A percentile compares a stretch with the other conserved stretches of the same genome.
Evolutionary conservation across 2,329 filamentous ascomycete genomes (phyloP).

Genomic region (Diaporthe vexans): DNA sequence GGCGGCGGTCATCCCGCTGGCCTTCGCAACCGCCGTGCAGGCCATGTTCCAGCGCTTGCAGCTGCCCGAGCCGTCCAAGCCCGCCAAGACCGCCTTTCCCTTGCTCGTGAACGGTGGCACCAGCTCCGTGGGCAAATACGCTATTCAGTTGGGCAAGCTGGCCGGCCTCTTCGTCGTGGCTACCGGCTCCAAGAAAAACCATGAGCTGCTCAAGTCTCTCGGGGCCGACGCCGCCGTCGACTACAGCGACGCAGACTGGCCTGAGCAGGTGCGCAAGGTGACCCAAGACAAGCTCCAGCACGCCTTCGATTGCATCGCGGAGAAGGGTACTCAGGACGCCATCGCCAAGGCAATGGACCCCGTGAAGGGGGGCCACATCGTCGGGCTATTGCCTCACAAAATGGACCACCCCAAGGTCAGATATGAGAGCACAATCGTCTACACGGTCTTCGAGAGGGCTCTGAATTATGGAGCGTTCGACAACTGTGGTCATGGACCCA

Average conservation of each 20-base stretch:
- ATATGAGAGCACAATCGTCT: conserved; percentile 51
- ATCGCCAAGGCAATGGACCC: conserved; percentile 48
- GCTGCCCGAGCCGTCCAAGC: conserved; percentile 50
- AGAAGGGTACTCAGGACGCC: conserved; percentile 45
- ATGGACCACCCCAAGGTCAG: conserved; percentile 47
- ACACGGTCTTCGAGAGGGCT: conserved; percentile 49
- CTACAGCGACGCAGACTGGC: conserved; percentile 45
- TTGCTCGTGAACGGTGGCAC: conserved; percentile 41
- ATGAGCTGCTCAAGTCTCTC: conserved; percentile 38
- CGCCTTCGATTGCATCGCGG: conserved; percentile 49
- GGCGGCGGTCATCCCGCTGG: conserved; percentile 50
- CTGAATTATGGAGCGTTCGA: conserved; percentile 47
- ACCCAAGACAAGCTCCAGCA: conserved; percentile 67
- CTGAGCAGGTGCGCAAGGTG: conserved; percentile 71
- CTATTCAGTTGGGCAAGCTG: conserved; percentile 42
- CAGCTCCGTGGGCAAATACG: conserved; percentile 40
- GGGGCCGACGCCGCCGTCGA: conserved; percentile 42
- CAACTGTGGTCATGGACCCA: conserved; percentile 46
- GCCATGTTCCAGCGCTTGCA: conserved; percentile 49
- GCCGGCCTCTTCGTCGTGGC: conserved; percentile 42
- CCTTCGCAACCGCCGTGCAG: conserved; percentile 60
- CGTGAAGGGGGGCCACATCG: conserved; percentile 47
- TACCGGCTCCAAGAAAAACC: conserved; percentile 42
- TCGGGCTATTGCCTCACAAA: conserved; percentile 32
- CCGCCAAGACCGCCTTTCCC: conserved; percentile 50